Base-by-base conservation (phyloP, 2,329 filamentous ascomycete species). In the Fusarium lateritium region DNA sequence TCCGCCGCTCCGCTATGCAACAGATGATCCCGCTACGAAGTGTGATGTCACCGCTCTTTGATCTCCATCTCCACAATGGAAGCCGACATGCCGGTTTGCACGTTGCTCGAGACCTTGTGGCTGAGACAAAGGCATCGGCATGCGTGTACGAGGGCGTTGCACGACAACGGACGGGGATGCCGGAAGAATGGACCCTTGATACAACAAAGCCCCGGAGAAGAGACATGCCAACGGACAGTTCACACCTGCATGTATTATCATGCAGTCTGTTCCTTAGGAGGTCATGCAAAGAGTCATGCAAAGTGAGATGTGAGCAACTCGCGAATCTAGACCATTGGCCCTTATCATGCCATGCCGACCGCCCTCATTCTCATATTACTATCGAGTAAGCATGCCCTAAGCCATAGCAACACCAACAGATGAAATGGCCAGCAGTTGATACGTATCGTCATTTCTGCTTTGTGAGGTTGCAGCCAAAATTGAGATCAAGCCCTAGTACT, bases 401-500 rank as follows among this genome's bases (percentile, higher is more conserved):
- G 17, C 26, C 26, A 19, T 8, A 34, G 7, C 15, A 53, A 42
- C 45, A 36, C 26, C 26, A 53, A 21, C 47, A 52, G 14, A 38
- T 9, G 14, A 28, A 13, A 13, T 11, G 14, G 39, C 31, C 8
- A 33, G 9, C 14, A n/a, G 50, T 53, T 40, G 21, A 38, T 54
- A 13, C 21, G 9, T 28, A 49, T 36, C 14, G 9, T 22, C n/a
- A 24, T 31, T 31, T 46, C 42, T 47, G 59, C 15, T 19, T 13
- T 40, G 44, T 28, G 44, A 56, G 34, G 67, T 61, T 53, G n/a
- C 42, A 34, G 38, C 17, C 33, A 45, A 53, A 52, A 56, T 26
- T 17, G 26, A 45, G 24, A 42, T 52, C 49, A 46, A 54, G 61
- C 54, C 67, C 67, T 68, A 70, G 67, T 52, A 70, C 49, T 39